phyloP scores from a whole-genome alignment of 176 grass and related monocot species.

The Oryza officinalis region DNA sequence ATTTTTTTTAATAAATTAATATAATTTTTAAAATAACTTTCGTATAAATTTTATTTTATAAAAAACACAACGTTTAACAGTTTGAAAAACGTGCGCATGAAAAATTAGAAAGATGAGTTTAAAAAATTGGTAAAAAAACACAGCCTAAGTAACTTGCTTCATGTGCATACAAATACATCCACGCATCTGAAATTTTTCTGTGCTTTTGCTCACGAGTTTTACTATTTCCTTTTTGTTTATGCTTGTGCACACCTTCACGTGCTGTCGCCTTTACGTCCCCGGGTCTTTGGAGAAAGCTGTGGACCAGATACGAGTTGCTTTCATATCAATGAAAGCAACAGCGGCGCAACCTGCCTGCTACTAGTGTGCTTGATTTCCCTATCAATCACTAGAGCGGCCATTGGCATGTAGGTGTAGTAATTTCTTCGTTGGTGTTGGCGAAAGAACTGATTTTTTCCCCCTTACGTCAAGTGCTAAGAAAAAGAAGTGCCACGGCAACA shows the following conservation, averaged over 20 bases:
- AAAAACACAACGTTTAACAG: too few relatives aligned
- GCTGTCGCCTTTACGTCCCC: conserved; percentile 1
- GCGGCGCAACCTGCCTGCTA: neutral
- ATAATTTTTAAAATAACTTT: too few relatives aligned
- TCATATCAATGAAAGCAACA: conserved; percentile 35
- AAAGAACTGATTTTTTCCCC: neutral
- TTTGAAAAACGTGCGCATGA: too few relatives aligned
- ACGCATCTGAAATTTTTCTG: neutral
- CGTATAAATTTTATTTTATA: too few relatives aligned
- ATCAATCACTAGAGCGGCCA: neutral
- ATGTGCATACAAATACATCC: neutral
- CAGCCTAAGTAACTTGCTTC: neutral
- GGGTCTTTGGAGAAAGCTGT: conserved; percentile 31
- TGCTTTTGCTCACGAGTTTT: neutral
- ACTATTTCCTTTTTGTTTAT: neutral
- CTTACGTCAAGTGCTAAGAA: neutral
- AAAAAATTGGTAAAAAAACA: too few relatives aligned
- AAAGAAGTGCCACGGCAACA: neutral
- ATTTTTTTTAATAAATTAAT: too few relatives aligned
- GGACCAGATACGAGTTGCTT: neutral
- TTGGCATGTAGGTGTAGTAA: neutral
- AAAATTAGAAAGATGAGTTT: too few relatives aligned
- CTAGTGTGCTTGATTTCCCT: neutral
- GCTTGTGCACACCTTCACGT: conserved; percentile 1
- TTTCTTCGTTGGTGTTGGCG: neutral